Evolutionary conservation across 2,329 filamentous ascomycete genomes (phyloP).

Genomic region (Botrytis elliptica): DNA sequence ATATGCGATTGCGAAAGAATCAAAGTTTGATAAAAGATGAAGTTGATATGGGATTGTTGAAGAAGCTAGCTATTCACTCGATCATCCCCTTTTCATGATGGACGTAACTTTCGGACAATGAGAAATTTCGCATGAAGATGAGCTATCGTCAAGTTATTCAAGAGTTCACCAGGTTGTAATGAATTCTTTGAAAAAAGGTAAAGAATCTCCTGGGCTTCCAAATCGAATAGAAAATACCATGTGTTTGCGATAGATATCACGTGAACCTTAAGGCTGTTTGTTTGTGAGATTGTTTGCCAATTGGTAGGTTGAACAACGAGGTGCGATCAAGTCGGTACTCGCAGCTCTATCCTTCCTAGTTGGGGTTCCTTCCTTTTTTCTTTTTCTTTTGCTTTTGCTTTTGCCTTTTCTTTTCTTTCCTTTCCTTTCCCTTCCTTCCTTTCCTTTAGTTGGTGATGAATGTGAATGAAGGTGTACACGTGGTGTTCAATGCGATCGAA

Average conservation of each 20-base stretch:
- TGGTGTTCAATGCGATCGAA: neutral
- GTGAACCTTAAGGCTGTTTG: neutral
- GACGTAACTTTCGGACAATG: neutral
- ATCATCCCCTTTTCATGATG: neutral
- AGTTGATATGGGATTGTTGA: neutral
- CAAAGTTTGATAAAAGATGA: too few relatives aligned
- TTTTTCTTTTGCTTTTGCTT: too few relatives aligned
- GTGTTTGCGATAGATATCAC: neutral
- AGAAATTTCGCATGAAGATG: neutral
- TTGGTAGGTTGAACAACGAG: neutral
- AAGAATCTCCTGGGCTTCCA: neutral
- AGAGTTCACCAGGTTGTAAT: neutral
- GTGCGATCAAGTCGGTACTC: neutral
- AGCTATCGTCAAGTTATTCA: neutral
- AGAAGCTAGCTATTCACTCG: slow-evolving; percentile 1
- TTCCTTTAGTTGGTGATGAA: neutral
- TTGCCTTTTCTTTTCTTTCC: too few relatives aligned
- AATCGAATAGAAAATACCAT: neutral
- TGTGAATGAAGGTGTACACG: neutral
- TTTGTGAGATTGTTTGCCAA: neutral
- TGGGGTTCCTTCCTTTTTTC: neutral
- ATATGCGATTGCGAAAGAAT: neutral
- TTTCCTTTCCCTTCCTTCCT: neutral
- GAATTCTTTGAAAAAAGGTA: neutral
- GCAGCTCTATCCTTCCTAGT: neutral